These are phyloP conservation scores for Vachellia collinsii DNA, from an alignment of 306 rosid genomes.

Conservation along the genomic window DNA sequence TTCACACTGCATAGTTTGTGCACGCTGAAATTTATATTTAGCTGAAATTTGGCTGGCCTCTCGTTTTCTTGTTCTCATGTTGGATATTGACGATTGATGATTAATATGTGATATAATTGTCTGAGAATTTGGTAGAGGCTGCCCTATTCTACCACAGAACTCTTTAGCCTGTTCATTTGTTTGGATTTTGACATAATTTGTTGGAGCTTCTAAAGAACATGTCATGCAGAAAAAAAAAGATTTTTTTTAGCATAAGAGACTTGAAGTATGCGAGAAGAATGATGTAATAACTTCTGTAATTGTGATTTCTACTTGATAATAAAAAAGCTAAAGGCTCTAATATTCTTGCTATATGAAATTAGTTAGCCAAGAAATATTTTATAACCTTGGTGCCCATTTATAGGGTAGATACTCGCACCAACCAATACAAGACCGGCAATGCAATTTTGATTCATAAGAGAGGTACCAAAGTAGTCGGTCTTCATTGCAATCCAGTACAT, in stretches of 20 bases:
- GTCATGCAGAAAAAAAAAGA: neutral
- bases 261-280: neutral
- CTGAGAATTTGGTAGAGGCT: constrained; percentile 14
- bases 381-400: constrained; percentile 25
- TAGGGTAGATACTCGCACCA: constrained; percentile 81
- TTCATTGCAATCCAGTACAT: constrained; percentile 91
- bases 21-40: neutral
- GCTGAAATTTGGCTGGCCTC: neutral
- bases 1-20: neutral
- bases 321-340: neutral
- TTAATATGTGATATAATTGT: neutral
- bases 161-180: neutral
- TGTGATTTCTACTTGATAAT: constrained; percentile 24
- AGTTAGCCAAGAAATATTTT: constrained; percentile 1
- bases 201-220: constrained; percentile 13
- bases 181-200: neutral
- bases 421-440: constrained; percentile 53
- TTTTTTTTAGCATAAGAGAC: neutral
- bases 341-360: constrained; percentile 15
- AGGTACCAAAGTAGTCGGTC: constrained; percentile 85
- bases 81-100: neutral
- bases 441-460: constrained; percentile 87
- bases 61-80: constrained; percentile 9
- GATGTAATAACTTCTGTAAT: neutral
- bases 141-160: constrained; percentile 12